A percentile compares a stretch with the other conserved stretches of the same genome.
Evolutionary conservation across 495 filamentous ascomycete species (phyloP).

Genomic region (Evernia prunastri): DNA sequence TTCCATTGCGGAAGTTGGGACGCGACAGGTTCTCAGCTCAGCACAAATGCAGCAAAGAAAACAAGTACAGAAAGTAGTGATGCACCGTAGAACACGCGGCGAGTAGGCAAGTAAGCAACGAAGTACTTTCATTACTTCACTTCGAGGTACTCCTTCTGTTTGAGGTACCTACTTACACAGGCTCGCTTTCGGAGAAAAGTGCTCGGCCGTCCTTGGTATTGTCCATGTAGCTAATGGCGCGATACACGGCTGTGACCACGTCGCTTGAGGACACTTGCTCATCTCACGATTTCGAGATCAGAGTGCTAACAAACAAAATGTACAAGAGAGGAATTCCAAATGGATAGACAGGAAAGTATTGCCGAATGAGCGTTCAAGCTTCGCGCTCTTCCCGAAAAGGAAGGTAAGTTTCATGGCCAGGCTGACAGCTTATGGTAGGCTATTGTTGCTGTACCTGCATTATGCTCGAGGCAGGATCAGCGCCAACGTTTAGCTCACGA

Average conservation of each 20-base stretch:
- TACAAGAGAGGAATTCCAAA: background rate
- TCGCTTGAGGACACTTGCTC: background rate
- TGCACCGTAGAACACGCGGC: background rate
- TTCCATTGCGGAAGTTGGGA: background rate
- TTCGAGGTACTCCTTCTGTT: background rate
- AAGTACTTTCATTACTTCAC: background rate
- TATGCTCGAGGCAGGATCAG: background rate
- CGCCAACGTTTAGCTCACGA: conserved; percentile 1
- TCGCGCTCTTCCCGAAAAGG: conserved; percentile 6
- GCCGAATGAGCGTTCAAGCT: conserved; percentile 3
- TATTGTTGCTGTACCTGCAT: background rate
- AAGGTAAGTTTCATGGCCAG: conserved; percentile 1
- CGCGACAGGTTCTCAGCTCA: background rate
- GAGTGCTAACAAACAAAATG: background rate
- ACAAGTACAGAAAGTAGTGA: background rate
- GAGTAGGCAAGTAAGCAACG: background rate
- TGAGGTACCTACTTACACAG: background rate
- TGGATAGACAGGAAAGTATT: conserved; percentile 3
- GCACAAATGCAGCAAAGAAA: background rate
- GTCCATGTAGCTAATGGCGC: background rate
- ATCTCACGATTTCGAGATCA: background rate
- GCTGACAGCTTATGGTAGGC: background rate
- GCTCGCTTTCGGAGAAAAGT: background rate
- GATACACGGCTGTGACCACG: background rate
- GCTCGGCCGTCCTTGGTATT: background rate